Base-by-base conservation (phyloP, 345 rosid species). In the Fremontodendron californicum region DNA sequence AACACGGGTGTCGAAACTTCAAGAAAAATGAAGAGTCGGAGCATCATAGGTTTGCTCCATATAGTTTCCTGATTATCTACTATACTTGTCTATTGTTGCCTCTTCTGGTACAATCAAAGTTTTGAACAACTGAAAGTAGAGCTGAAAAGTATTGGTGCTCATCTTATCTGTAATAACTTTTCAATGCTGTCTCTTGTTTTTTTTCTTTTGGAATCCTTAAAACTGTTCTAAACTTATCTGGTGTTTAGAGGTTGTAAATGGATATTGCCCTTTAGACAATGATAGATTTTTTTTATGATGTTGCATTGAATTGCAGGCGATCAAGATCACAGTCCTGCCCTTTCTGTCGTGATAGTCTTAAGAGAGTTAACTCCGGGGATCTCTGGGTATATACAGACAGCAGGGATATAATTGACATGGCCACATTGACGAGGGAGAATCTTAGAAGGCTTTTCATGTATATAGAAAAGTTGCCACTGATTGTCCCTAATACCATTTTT, bases 341-440 rank as follows among this genome's bases (percentile, higher is more conserved):
- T 29, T 91, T 91, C 72, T 91, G 95, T 43, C 88, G 93, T 0
- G 89, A 88, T 78, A 83, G 85, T 82, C 86, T 91, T 13, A 89
- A 86, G 82, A 86, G 95, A 84, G 93, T 89, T 35, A 81, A 89
- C 78, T 89, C 95, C 0, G 85, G 89, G 18, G 95, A 91, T 61
- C 91, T 91, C 29, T 91, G 95, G 95, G 79, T 89, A 27, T 87
- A 71, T 48, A 85, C 86, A 9, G 86, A 87, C 82, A 82, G 80
- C 81, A 81, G 76, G 69, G 93, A 89, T 40, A 79, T 86, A 49
- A 77, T 87, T 0, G 95, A 89, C 75, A 54, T 85, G 81, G 83
- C 87, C 31, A 82, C 88, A 0, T 81, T 91, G 48, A 83, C 87
- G 0, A 79, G 85, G 78, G 93, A 91, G 84, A 87, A 89, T 80